phyloP scores from a whole-genome alignment of 2,329 filamentous ascomycete species.

The Arthroderma sp. region DNA sequence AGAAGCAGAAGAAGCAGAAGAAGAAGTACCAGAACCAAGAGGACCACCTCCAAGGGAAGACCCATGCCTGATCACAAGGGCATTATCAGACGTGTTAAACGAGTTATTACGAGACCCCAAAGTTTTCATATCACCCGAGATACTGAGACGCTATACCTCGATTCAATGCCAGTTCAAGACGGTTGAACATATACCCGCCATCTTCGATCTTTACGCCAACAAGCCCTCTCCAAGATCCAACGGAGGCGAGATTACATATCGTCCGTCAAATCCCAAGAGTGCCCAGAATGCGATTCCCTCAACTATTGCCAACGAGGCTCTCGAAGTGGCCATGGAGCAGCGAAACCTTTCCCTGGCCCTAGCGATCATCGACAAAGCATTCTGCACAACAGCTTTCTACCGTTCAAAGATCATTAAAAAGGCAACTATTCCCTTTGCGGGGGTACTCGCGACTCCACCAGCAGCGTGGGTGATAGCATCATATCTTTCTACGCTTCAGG shows the following conservation, averaged over 20 bases:
- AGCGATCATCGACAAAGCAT: slow-evolving; percentile 56
- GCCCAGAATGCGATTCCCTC: slow-evolving; percentile 60
- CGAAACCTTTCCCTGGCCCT: slow-evolving; percentile 69
- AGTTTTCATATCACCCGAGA: slow-evolving; percentile 63
- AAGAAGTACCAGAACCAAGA: slow-evolving; percentile 13
- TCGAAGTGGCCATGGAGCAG: slow-evolving; percentile 66
- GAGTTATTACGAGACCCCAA: slow-evolving; percentile 59
- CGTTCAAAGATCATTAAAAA: slow-evolving; percentile 34
- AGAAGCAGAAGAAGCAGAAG: too few relatives aligned
- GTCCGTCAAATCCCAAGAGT: slow-evolving; percentile 53
- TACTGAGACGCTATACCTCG: slow-evolving; percentile 63
- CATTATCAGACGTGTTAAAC: slow-evolving; percentile 49
- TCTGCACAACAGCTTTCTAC: slow-evolving; percentile 34
- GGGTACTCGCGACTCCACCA: slow-evolving; percentile 26
- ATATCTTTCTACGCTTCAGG: slow-evolving; percentile 54
- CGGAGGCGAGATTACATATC: slow-evolving; percentile 48
- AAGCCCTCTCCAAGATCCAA: slow-evolving; percentile 61
- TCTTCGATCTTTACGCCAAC: slow-evolving; percentile 69
- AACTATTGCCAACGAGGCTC: slow-evolving; percentile 58
- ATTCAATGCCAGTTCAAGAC: slow-evolving; percentile 62
- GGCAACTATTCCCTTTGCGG: slow-evolving; percentile 30
- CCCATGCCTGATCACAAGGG: slow-evolving; percentile 24
- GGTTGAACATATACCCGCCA: slow-evolving; percentile 63
- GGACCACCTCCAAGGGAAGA: slow-evolving; percentile 18
- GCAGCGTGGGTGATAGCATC: slow-evolving; percentile 54